Evolutionary conservation across 225 moss, liverwort and hornwort genomes (phyloP), one percentile per base, ranked within the genome.

Genomic region (Physcomitrium patens): DNA sequence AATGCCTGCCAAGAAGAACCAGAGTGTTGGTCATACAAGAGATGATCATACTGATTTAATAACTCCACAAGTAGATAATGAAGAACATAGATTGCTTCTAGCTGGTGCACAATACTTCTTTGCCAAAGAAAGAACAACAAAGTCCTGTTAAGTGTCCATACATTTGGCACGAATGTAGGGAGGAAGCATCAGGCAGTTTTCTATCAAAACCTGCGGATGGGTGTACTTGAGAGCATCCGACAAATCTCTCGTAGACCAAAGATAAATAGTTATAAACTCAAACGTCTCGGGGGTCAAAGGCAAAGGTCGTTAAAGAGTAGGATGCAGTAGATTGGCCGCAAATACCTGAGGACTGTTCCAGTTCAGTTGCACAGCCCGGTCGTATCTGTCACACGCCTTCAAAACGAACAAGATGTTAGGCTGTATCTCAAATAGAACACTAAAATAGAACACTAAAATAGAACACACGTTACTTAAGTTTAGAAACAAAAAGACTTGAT

Each of bases 311-410:
- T 24, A 24, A 24, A 24, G 24, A 24, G 24, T 24, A 24, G 24
- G 24, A 24, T 68, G 8, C 10, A 69, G 74, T 12, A 12, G 23
- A 72, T 75, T 15, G 41, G 76, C 12, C 48, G 14, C 10, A 48
- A 24, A 59, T 81, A 97, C 96, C 94, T 99, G 97, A 66, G 97
- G 97, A 83, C 91, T 99, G 77, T 99, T 99, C 97, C 97, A 99
- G 72, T 94, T 99, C 70, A 99, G 89, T 86, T 99, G 94, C 82
- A 99, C 91, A 75, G 94, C 91, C 76, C 90, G 84, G 58, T 99
- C 93, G 67, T 99, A 99, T 85, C 87, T 91, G 64, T 94, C 90
- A 85, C 97, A 94, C 27, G 97, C 97, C 97, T 94, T 81, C 17
- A 79, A 12, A 76, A 71, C 26, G 78, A 60, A 63, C 27, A 44